These are phyloP conservation scores for Fistulifera pelliculosa DNA, from an alignment of 108 stramenopile genomes.

Conservation along the genomic window DNA sequence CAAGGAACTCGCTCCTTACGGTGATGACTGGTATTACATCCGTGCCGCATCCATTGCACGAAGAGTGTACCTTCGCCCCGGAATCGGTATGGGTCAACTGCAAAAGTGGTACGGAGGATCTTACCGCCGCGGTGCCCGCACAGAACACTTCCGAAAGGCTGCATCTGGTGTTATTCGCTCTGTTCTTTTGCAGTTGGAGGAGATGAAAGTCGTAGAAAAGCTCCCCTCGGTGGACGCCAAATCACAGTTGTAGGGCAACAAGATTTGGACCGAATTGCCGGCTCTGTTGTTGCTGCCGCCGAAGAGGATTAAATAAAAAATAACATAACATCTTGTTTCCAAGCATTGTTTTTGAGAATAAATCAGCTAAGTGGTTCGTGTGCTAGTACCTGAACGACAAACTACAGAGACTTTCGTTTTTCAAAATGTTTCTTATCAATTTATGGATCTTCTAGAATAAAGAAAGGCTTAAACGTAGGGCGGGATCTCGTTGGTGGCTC, in stretches of 20 bases:
- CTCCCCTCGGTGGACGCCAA: conserved; percentile 66
- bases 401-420: too few relatives aligned
- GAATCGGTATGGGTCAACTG: conserved; percentile 93
- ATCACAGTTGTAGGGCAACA: conserved; percentile 95
- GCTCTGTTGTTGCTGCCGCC: conserved; percentile 69
- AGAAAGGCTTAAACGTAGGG: too few relatives aligned
- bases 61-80: conserved; percentile 96
- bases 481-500: too few relatives aligned
- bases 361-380: too few relatives aligned
- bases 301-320: conserved; percentile 38
- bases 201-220: conserved; percentile 93
- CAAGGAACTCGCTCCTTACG: conserved; percentile 98
- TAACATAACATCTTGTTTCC: neutral
- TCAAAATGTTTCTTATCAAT: too few relatives aligned
- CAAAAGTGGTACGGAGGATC: conserved; percentile 95
- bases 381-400: too few relatives aligned
- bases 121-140: conserved; percentile 81
- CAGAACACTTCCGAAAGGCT: conserved; percentile 94
- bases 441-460: too few relatives aligned
- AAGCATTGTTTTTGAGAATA: neutral
- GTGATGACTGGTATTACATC: conserved; percentile 99
- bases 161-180: conserved; percentile 91
- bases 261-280: conserved; percentile 98
- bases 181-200: conserved; percentile 88
- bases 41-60: conserved; percentile 98